phyloP scores from a whole-genome alignment of 2,329 filamentous ascomycete species.

The Trichoderma koningii region DNA sequence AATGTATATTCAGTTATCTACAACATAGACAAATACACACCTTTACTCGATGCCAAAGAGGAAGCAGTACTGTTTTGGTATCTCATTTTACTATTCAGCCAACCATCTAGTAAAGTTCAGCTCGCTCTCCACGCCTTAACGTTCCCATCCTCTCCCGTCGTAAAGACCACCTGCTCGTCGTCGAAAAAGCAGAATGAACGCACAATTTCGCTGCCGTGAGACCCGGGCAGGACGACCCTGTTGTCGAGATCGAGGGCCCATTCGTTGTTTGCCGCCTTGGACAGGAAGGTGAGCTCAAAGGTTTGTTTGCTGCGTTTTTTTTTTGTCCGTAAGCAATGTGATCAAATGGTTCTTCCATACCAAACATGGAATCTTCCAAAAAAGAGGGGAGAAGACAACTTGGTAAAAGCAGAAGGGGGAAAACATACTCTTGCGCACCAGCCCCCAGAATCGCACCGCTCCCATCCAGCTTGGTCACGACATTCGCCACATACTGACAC shows the following conservation, averaged over 20 bases:
- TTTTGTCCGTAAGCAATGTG: not conserved
- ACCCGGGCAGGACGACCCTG: slow-evolving; percentile 61
- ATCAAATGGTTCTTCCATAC: too few species aligned
- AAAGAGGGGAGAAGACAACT: slow-evolving; percentile 1
- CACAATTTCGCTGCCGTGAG: slow-evolving; percentile 65
- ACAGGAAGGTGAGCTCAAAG: slow-evolving; percentile 63
- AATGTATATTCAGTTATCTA: not conserved
- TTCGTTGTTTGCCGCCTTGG: slow-evolving; percentile 45
- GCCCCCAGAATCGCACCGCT: slow-evolving; percentile 62
- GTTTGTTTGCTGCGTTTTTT: slow-evolving; percentile 48
- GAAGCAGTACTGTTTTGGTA: not conserved
- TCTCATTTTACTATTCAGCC: not conserved
- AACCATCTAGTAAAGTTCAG: not conserved
- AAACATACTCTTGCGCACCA: slow-evolving; percentile 66
- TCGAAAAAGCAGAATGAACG: slow-evolving; percentile 66
- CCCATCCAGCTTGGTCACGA: slow-evolving; percentile 61
- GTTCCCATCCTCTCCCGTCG: slow-evolving; percentile 59
- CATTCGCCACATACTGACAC: slow-evolving; percentile 74
- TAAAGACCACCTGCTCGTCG: slow-evolving; percentile 59
- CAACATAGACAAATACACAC: not conserved
- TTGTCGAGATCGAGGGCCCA: slow-evolving; percentile 60
- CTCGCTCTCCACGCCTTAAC: slow-evolving; percentile 57
- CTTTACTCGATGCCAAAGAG: not conserved
- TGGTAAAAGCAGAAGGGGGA: slow-evolving; percentile 31
- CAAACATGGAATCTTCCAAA: not conserved